Evolutionary conservation across 2,329 filamentous ascomycete species (phyloP).

Genomic region (Trichoderma citrinoviride): DNA sequence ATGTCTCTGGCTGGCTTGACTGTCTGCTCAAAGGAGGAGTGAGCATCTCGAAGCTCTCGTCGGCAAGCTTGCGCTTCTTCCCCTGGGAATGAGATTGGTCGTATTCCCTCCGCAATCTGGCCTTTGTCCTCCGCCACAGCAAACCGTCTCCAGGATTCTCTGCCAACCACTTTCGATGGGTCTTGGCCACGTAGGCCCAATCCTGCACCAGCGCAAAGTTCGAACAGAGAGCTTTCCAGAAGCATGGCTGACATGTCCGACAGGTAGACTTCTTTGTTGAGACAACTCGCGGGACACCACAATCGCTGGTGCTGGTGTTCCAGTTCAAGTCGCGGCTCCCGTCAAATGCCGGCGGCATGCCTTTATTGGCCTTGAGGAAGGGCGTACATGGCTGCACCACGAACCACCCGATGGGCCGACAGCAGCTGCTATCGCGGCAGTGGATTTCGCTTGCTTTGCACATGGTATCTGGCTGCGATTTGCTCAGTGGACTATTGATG

Average conservation of each 20-base stretch:
- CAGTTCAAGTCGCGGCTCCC: slow-evolving; percentile 7
- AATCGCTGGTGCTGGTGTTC: slow-evolving; percentile 1
- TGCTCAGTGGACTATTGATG: neutral
- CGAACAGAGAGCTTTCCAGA: neutral
- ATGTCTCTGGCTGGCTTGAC: neutral
- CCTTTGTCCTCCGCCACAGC: slow-evolving; percentile 13
- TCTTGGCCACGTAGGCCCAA: neutral
- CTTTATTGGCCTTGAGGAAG: neutral
- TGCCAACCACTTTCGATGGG: neutral
- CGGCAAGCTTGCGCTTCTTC: neutral
- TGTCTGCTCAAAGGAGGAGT: neutral
- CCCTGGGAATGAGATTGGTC: neutral
- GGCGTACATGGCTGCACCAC: slow-evolving; percentile 14
- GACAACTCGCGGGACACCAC: slow-evolving; percentile 4
- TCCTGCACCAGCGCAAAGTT: neutral
- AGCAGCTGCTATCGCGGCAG: slow-evolving; percentile 10
- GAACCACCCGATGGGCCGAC: slow-evolving; percentile 17
- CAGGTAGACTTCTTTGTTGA: slow-evolving; percentile 8
- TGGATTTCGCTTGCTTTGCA: slow-evolving; percentile 19
- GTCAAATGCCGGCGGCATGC: neutral
- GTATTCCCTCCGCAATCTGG: neutral
- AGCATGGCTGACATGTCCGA: neutral
- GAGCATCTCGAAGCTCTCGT: too few relatives aligned
- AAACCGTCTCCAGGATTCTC: neutral
- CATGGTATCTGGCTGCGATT: neutral